A percentile compares a stretch with the other conserved stretches of the same genome.
Conservation (phyloP, 73 alveolate genomes). For the Paramecium tetraurelia region DNA sequence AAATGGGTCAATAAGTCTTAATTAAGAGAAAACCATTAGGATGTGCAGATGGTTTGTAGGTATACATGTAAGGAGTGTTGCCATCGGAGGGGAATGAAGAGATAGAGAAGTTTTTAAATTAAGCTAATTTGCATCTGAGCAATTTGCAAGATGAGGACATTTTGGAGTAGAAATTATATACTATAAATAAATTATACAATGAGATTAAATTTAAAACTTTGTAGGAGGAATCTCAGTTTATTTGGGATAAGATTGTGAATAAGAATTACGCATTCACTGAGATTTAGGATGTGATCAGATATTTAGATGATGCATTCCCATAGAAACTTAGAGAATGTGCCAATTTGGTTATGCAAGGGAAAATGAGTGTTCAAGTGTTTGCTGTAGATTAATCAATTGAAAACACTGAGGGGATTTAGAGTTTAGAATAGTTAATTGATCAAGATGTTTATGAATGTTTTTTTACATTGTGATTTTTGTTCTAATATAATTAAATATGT, state of each 20-base stretch:
- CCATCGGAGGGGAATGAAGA: neutral
- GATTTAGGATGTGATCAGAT: neutral
- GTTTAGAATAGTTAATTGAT: neutral
- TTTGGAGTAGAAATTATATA: neutral
- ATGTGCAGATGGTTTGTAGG: slow-evolving; percentile 9
- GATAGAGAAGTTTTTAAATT: neutral
- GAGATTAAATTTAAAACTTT: neutral
- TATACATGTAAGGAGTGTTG: neutral
- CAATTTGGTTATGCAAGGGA: neutral
- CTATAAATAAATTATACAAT: neutral
- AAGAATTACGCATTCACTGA: neutral
- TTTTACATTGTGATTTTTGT: slow-evolving; percentile 5
- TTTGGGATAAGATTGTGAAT: slow-evolving; percentile 40
- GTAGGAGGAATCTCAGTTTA: neutral
- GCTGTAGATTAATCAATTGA: neutral
- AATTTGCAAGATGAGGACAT: neutral
- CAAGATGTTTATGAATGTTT: slow-evolving; percentile 30
- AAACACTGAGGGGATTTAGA: neutral
- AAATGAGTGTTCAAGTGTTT: neutral
- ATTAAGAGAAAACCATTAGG: slow-evolving; percentile 35
- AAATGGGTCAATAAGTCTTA: neutral
- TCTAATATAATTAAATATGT: neutral
- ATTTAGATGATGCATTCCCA: slow-evolving; percentile 27
- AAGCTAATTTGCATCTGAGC: neutral
- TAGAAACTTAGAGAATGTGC: slow-evolving; percentile 16